phyloP scores from a whole-genome alignment of 1,284 basidiomycete species.

The Blastosporella zonata region DNA sequence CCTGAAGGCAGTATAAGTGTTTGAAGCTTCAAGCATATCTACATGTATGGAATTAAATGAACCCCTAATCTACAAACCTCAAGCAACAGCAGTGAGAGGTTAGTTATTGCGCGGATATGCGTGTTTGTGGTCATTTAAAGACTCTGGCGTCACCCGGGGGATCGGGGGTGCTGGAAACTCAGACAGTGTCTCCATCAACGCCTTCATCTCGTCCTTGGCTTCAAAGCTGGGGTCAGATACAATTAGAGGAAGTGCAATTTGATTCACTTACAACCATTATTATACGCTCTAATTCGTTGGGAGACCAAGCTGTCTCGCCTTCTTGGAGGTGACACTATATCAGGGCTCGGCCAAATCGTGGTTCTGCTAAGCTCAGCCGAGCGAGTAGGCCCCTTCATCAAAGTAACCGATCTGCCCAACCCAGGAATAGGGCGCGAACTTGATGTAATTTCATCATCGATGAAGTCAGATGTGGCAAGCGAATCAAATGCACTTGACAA shows the following conservation, averaged over 20 bases:
- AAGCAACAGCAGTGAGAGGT: not conserved
- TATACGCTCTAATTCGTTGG: constrained; percentile 43
- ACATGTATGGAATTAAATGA: too few species aligned
- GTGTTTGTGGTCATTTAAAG: constrained; percentile 26
- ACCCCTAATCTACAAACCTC: too few species aligned
- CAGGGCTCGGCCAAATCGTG: constrained; percentile 19
- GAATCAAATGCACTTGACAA: constrained; percentile 17
- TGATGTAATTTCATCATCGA: constrained; percentile 2
- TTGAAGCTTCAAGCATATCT: too few species aligned
- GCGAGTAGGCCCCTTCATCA: constrained; percentile 2
- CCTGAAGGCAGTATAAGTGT: not conserved
- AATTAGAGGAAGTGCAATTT: not conserved
- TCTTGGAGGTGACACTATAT: constrained; percentile 16
- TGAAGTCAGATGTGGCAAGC: constrained; percentile 4
- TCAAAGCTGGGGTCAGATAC: not conserved
- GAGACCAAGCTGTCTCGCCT: constrained; percentile 48
- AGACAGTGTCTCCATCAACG: constrained; percentile 20
- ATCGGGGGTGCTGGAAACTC: constrained; percentile 43
- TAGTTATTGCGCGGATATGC: not conserved
- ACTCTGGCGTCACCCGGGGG: constrained; percentile 30
- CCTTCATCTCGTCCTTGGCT: constrained; percentile 12
- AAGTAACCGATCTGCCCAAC: constrained; percentile 2
- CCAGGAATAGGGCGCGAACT: not conserved
- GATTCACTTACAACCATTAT: constrained; percentile 25
- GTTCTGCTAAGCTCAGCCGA: constrained; percentile 3